Evolutionary conservation across 345 rosid genomes (phyloP).

Genomic region (Gossypium longicalyx): DNA sequence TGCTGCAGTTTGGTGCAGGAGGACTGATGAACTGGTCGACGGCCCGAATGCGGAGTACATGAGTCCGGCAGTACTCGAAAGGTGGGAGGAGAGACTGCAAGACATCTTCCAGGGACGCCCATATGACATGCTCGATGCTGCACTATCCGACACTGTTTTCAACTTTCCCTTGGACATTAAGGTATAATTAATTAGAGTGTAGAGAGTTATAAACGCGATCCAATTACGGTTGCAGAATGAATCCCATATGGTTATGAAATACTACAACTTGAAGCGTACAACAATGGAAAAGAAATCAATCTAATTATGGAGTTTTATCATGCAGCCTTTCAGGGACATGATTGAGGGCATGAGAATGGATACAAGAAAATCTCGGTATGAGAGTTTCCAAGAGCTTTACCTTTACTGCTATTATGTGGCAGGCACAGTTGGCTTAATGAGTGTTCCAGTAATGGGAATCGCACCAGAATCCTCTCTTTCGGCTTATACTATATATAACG

Average conservation of each 20-base stretch:
- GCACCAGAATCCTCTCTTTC: slow-evolving; percentile 37
- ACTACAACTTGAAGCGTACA: not conserved
- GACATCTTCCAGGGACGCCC: slow-evolving; percentile 55
- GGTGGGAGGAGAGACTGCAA: slow-evolving; percentile 55
- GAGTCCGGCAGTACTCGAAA: slow-evolving; percentile 39
- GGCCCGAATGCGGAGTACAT: slow-evolving; percentile 45
- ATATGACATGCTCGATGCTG: slow-evolving; percentile 58
- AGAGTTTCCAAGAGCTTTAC: slow-evolving; percentile 51
- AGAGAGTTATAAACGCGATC: too few relatives aligned
- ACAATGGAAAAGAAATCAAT: not conserved
- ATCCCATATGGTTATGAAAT: not conserved
- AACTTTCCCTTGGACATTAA: slow-evolving; percentile 50
- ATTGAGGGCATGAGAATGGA: slow-evolving; percentile 68
- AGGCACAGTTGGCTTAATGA: slow-evolving; percentile 55
- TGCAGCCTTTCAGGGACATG: slow-evolving; percentile 62
- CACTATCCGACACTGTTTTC: slow-evolving; percentile 45
- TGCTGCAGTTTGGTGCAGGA: slow-evolving; percentile 55
- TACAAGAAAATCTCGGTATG: slow-evolving; percentile 35
- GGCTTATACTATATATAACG: slow-evolving; percentile 32
- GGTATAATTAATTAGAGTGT: slow-evolving; percentile 20
- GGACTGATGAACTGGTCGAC: slow-evolving; percentile 58
- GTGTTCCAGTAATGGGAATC: slow-evolving; percentile 64
- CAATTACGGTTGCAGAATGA: not conserved
- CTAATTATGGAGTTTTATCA: not conserved
- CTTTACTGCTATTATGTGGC: slow-evolving; percentile 55